Evolutionary conservation across 2,329 filamentous ascomycete genomes (phyloP), one percentile per base, ranked within the genome.

Genomic region (Aschersonia sp.): DNA sequence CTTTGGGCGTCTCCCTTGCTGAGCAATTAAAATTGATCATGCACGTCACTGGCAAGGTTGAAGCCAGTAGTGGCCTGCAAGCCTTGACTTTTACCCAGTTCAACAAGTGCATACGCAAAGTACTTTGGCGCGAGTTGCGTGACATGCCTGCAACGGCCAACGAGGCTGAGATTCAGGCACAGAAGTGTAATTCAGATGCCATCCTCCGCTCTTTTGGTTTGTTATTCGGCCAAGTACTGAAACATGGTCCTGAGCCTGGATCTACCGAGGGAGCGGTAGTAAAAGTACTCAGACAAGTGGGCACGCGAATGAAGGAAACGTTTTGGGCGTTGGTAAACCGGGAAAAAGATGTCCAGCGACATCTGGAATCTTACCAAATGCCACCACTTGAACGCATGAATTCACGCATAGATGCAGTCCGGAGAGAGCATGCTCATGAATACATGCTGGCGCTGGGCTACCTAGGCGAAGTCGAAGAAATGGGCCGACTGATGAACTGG

Each of bases 361-460:
- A 56, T 5, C 42, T 59, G 33, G 50, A 52, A 4, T 42, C 42
- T 4, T 51, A 51, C n/a, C 49, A 57, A 6, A 48, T 64, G n/a
- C 51, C 59, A 9, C 53, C 55, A 6, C 52, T 65, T n/a, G 64
- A 66, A 8, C 53, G 55, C 8, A 60, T 66, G 58, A 54, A 56
- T 41, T 55, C 55, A 31, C 57, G 65, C 6, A 54, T 50, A 46
- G 65, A 67, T 49, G 57, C 59, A 2, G 58, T 64, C 40, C 53
- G 56, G 48, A 61, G 59, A 5, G 54, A 57, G 78, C 53, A 63
- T 11, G 62, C 56, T 1, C 76, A 83, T 54, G 65, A 68, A 2
- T 83, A 85, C 57, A 71, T 87, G 58, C 71, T 79, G 44, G 71
- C 76, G 1, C 65, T 87, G 29, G 82, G 76, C 1, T 71, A 74